Evolutionary conservation across 305 asterid species (phyloP), one percentile per base, ranked within the genome.

Genomic region (Fraxinus sp.): DNA sequence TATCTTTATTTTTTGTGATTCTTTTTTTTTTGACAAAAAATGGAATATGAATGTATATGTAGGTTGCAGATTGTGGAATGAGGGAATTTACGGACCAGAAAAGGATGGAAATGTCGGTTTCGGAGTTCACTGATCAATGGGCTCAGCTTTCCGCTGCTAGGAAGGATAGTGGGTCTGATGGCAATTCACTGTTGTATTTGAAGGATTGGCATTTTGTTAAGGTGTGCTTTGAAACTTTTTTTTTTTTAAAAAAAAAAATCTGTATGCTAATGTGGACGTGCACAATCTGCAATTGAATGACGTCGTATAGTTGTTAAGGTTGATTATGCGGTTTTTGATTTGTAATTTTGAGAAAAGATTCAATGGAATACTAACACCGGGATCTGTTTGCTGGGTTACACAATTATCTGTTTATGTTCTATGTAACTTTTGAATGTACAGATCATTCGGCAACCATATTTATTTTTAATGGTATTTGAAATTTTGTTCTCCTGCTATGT

Each of bases 121-220:
- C 92, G 4, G 97, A 93, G 75, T 96, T 93, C 83, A 79, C 92
- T 24, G 89, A 89, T 77, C 83, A 76, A 20, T 94, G 97, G 97
- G 32, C 75, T 59, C 62, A 72, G 62, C 74, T 74, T 82, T 80
- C 86, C 16, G 80, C 85, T 83, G 68, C 87, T 84, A 80, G 76
- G 41, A 70, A 41, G 77, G 46, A 79, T 81, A 86, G 81, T 71
- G 87, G 82, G 26, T 83, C 43, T 77, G 86, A 84, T 82, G 89
- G 66, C 70, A 84, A 86, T 80, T 85, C 92, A 74, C 86, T 86
- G 75, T 74, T 95, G 85, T 96, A 94, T 86, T 88, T 94, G 91
- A 96, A 96, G 85, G 99, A 96, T 84, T 96, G 99, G 98, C 98
- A 94, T 90, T 94, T 96, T 82, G 97, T 93, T 46, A 96, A 91